Evolutionary conservation across 176 grass and related monocot species (phyloP).

Genomic region (Pharus latifolius): DNA sequence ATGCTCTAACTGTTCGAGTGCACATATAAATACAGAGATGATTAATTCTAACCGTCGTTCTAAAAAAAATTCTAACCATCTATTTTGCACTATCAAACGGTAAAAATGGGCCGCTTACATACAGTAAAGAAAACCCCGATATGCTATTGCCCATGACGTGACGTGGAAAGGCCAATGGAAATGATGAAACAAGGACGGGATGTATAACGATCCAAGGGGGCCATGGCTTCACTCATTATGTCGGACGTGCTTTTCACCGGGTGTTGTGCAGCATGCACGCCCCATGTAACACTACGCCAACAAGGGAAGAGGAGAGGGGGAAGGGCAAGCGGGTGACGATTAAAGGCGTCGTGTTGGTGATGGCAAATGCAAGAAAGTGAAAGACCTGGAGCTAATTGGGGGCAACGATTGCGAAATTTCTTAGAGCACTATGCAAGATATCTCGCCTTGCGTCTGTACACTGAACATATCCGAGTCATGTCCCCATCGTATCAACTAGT

Average conservation of each 20-base stretch:
- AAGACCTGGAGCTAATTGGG: neutral
- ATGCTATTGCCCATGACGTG: neutral
- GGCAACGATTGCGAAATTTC: neutral
- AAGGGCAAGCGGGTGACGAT: neutral
- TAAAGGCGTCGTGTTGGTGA: neutral
- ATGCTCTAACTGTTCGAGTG: too few relatives aligned
- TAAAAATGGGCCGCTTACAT: too few relatives aligned
- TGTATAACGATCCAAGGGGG: neutral
- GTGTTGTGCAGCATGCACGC: too few relatives aligned
- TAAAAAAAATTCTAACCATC: too few relatives aligned
- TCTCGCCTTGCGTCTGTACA: neutral
- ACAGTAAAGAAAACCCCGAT: too few relatives aligned
- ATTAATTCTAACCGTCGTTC: too few relatives aligned
- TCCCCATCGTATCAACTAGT: neutral
- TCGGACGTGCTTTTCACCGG: neutral
- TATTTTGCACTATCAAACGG: too few relatives aligned
- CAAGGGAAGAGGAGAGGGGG: neutral
- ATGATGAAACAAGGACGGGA: neutral
- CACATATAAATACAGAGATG: too few relatives aligned
- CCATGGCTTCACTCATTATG: too few relatives aligned
- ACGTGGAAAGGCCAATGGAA: neutral
- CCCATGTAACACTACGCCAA: too few relatives aligned
- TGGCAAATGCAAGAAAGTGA: neutral
- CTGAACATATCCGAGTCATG: neutral
- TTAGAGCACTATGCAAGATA: neutral